Percentiles rank a stretch among this genome's conserved stretches.
These are phyloP conservation scores for Begonia masoniana DNA, from an alignment of 306 rosid species.

Conservation along the genomic window DNA sequence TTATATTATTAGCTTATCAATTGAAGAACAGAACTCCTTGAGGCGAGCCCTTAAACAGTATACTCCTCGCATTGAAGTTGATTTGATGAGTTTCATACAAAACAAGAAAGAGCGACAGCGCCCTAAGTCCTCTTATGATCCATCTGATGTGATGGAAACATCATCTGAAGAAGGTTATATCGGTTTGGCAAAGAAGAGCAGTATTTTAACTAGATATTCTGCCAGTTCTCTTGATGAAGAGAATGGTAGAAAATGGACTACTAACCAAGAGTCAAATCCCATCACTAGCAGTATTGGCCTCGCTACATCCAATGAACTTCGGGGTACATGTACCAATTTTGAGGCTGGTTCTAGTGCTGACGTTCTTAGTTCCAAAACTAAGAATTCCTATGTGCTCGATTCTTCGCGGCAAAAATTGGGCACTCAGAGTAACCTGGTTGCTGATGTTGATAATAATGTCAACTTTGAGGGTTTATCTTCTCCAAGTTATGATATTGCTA, in stretches of 20 bases:
- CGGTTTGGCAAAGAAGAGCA: conserved; percentile 58
- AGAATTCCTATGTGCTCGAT: conserved; percentile 28
- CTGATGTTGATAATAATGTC: conserved; percentile 31
- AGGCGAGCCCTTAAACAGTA: conserved; percentile 92
- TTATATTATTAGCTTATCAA: conserved; percentile 81
- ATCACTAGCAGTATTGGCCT: conserved; percentile 39
- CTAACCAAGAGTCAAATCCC: conserved; percentile 53
- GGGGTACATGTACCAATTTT: conserved; percentile 39
- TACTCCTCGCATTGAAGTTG: conserved; percentile 99
- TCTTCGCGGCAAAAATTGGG: conserved; percentile 37
- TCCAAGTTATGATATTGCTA: conserved; percentile 37
- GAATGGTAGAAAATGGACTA: conserved; percentile 82
- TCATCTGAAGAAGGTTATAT: conserved; percentile 87
- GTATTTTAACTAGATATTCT: conserved; percentile 66
- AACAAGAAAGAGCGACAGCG: conserved; percentile 92
- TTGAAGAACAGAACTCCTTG: conserved; percentile 90
- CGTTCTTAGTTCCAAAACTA: conserved; percentile 31
- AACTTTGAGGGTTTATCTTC: conserved; percentile 43
- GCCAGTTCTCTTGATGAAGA: conserved; percentile 80
- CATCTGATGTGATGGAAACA: conserved; percentile 82
- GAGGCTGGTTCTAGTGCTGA: conserved; percentile 38
- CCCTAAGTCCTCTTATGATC: conserved; percentile 65
- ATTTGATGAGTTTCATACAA: conserved; percentile 84
- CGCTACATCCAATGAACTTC: conserved; percentile 49
- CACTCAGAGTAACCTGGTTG: conserved; percentile 35